Evolutionary conservation across 129 eudicot species (phyloP).

Genomic region (Cynara cardunculus): DNA sequence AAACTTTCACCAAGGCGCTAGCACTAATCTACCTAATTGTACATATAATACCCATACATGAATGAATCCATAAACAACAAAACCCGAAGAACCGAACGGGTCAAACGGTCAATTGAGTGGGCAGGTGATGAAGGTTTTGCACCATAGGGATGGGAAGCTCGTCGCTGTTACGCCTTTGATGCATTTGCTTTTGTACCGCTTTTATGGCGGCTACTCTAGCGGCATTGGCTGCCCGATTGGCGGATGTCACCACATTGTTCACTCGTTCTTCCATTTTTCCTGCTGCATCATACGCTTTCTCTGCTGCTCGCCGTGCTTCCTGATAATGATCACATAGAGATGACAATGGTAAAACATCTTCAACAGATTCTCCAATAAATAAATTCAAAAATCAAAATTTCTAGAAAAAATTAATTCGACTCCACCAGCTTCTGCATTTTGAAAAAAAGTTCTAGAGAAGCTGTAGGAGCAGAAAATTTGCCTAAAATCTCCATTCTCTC

Average conservation of each 20-base stretch:
- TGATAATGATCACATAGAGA: conserved; percentile 7
- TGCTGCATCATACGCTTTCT: conserved; percentile 45
- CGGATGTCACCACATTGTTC: conserved; percentile 56
- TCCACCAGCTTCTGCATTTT: too few relatives aligned
- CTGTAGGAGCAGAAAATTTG: too few relatives aligned
- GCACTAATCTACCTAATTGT: not conserved
- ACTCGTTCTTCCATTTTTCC: conserved; percentile 61
- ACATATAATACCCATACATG: not conserved
- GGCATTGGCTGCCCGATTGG: conserved; percentile 75
- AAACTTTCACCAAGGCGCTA: not conserved
- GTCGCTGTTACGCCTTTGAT: conserved; percentile 29
- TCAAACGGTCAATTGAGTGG: conserved; percentile 22
- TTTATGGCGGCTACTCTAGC: conserved; percentile 83
- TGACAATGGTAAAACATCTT: too few relatives aligned
- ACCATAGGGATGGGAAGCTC: conserved; percentile 34
- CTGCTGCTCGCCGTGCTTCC: conserved; percentile 76
- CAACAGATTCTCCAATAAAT: too few relatives aligned
- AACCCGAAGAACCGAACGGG: not conserved
- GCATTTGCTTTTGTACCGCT: conserved; percentile 64
- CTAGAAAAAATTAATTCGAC: too few relatives aligned
- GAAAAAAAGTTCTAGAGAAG: too few relatives aligned
- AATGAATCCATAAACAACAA: conserved; percentile 10
- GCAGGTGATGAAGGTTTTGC: conserved; percentile 35
- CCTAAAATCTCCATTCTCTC: too few relatives aligned
- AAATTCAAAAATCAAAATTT: too few relatives aligned